Evolutionary conservation across 2,329 filamentous ascomycete species (phyloP).

Genomic region (Aspergillus sp.): DNA sequence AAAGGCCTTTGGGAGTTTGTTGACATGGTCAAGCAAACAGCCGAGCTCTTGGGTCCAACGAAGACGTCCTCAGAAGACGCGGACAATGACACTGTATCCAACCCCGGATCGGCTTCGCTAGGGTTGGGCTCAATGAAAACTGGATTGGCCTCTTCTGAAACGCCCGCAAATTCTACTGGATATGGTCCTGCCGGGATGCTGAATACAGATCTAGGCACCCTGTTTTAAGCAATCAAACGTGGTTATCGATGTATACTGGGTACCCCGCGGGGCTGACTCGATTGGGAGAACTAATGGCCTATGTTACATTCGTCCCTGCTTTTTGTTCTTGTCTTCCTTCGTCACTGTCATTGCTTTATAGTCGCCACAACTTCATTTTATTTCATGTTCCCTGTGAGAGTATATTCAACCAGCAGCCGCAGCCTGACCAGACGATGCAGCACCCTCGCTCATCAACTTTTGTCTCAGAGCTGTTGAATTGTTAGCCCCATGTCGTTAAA

Average conservation of each 20-base stretch:
- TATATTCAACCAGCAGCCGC: conserved; percentile 26
- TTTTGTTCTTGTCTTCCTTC: not conserved
- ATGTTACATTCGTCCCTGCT: conserved; percentile 1
- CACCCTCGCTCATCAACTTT: conserved; percentile 51
- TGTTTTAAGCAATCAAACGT: conserved; percentile 22
- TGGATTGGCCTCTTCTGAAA: not conserved
- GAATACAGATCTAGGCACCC: conserved; percentile 28
- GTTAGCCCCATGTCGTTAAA: conserved; percentile 18
- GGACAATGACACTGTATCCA: not conserved
- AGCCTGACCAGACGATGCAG: conserved; percentile 33
- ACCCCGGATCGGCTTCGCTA: not conserved
- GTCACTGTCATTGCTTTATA: not conserved
- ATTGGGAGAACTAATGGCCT: not conserved
- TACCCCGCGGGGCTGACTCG: not conserved
- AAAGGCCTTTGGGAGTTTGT: conserved; percentile 40
- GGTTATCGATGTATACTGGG: not conserved
- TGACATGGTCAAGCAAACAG: conserved; percentile 33
- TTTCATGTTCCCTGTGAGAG: not conserved
- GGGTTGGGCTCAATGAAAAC: not conserved
- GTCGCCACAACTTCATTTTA: not conserved
- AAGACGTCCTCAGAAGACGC: not conserved
- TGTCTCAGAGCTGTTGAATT: conserved; percentile 48
- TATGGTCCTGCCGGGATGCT: conserved; percentile 15
- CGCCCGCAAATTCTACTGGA: conserved; percentile 8
- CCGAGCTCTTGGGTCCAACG: conserved; percentile 31